Evolutionary conservation across 495 filamentous ascomycete genomes (phyloP).

Genomic region (Neurospora sp.): DNA sequence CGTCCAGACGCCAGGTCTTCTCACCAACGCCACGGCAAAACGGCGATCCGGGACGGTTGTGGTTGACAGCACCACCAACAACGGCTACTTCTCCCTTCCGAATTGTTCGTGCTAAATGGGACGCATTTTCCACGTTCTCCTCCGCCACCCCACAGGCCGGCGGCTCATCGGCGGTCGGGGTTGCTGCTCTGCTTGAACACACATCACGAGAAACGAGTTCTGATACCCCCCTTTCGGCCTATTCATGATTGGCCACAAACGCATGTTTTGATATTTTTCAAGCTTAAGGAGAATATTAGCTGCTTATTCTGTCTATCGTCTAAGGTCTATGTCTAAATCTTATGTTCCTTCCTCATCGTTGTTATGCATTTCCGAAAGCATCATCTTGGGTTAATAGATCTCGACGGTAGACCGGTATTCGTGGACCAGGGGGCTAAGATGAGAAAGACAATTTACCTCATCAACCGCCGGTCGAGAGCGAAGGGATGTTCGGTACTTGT

Average conservation of each 20-base stretch:
- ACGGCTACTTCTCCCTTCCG: background rate
- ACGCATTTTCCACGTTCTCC: background rate
- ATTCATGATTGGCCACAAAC: background rate
- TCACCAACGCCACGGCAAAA: conserved; percentile 20
- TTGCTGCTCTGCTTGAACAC: background rate
- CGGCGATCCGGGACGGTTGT: conserved; percentile 8
- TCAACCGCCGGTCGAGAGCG: background rate
- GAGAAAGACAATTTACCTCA: background rate
- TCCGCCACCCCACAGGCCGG: background rate
- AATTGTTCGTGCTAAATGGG: conserved; percentile 14
- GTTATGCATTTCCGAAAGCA: background rate
- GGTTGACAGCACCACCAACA: conserved; percentile 1
- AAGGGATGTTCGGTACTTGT: background rate
- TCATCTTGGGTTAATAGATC: background rate
- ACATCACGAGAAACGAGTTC: background rate
- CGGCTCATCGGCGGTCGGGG: background rate
- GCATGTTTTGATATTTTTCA: background rate
- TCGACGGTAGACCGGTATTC: background rate
- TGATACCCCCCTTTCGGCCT: background rate
- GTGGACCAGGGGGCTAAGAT: background rate
- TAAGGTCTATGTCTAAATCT: background rate
- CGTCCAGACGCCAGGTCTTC: conserved; percentile 33
- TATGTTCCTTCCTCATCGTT: background rate
- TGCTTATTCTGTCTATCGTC: background rate
- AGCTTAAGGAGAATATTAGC: background rate